Evolutionary conservation across 371 early-diverging fungal species (phyloP), one percentile per base, ranked within the genome.

Genomic region (Mucor indicus): DNA sequence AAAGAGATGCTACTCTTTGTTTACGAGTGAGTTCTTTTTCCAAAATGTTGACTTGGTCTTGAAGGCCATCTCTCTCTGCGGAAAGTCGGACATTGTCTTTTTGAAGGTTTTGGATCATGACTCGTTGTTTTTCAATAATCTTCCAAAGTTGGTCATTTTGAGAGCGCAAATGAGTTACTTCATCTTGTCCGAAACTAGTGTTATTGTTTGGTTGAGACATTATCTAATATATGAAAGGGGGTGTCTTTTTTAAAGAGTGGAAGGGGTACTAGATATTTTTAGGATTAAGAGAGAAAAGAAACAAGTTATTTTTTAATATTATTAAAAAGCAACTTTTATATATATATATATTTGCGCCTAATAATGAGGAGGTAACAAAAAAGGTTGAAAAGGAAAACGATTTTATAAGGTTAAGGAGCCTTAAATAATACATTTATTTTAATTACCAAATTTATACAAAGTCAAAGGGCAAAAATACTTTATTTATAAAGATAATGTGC

Each of bases 81-180:
- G 75, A 60, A 35, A 79, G 41, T 47, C 74, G 64, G 37, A 73
- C 71, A 43, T 75, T 63, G 46, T 80, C 80, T 57, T 77, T 79
- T 61, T 79, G 80, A 38, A 80, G 71, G 41, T 86, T 84, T 48
- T 89, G 88, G 51, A 93, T 90, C 55, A 91, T 88, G 50, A 74
- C 63, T 51, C 91, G 72, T 67, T 92, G 93, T 49, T 88, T 86
- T 63, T 95, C 93, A 51, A 93, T 87, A 51, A 93, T 87, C 59
- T 84, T 88, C 90, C 92, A 93, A 22, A 95, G 81, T 55, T 89
- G 89, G 37, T 89, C 89, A 50, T 91, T 93, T 60, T 95, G 93
- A 38, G 60, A 64, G 20, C 60, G 48, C 44, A 64, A 48, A 17
- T 60, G 64, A n/a, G 49, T 33, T 31, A 55, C 49, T 24, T 64